Percentiles rank a stretch among this genome's conserved stretches.
phyloP scores from a whole-genome alignment of 2,329 filamentous ascomycete genomes.

The Xylariaceae sp. region DNA sequence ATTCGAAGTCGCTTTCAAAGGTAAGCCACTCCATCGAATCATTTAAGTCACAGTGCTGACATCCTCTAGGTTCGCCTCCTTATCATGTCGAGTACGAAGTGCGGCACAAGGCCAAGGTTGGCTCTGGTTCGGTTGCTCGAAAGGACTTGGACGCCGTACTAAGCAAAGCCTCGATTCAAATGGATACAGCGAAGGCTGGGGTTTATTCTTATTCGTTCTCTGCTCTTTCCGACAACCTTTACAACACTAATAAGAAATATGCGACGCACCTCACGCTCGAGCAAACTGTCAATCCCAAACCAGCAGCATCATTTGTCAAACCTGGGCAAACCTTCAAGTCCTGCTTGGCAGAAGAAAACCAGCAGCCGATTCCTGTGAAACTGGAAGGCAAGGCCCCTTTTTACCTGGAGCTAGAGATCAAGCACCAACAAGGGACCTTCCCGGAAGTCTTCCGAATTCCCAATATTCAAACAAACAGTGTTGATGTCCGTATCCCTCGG shows the following conservation, averaged over 20 bases:
- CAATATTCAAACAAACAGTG: slow-evolving; percentile 69
- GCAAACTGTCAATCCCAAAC: slow-evolving; percentile 81
- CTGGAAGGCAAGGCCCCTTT: slow-evolving; percentile 84
- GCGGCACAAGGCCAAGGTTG: slow-evolving; percentile 64
- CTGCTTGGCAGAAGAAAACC: slow-evolving; percentile 79
- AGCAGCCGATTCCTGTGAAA: slow-evolving; percentile 83
- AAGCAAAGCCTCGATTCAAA: slow-evolving; percentile 70
- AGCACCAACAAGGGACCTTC: slow-evolving; percentile 76
- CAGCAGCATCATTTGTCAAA: slow-evolving; percentile 75
- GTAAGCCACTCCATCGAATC: slow-evolving; percentile 41
- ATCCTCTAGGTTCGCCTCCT: slow-evolving; percentile 62
- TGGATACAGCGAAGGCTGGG: slow-evolving; percentile 83
- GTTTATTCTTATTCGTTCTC: slow-evolving; percentile 82
- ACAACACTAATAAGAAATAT: slow-evolving; percentile 66
- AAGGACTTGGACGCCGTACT: slow-evolving; percentile 75
- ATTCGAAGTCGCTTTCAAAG: slow-evolving; percentile 75
- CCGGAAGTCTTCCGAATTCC: slow-evolving; percentile 79
- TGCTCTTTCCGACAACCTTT: slow-evolving; percentile 79
- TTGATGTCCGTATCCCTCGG: slow-evolving; percentile 80
- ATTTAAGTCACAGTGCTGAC: slow-evolving; percentile 30
- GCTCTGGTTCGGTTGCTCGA: slow-evolving; percentile 59
- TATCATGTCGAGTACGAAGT: slow-evolving; percentile 81
- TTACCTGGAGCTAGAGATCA: slow-evolving; percentile 86
- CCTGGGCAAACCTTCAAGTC: slow-evolving; percentile 94
- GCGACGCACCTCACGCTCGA: slow-evolving; percentile 66